Evolutionary conservation across 164 flowering plant species (phyloP), one percentile per base, ranked within the genome.

Genomic region (Malania oleifera): DNA sequence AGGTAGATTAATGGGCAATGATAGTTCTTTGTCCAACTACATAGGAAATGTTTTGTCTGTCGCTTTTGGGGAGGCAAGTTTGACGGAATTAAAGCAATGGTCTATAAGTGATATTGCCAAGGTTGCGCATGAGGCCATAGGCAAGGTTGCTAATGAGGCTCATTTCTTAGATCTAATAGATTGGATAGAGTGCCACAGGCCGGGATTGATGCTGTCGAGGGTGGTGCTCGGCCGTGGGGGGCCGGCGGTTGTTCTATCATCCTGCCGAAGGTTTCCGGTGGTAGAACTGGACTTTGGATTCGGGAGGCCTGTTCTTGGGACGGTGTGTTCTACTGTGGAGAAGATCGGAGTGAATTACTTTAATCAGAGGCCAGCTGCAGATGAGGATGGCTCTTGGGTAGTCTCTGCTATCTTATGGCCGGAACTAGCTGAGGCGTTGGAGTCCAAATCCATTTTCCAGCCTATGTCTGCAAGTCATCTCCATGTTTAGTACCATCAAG

Each of bases 341-440:
- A 79, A 55, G 22, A 54, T 77, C 7, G 86, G 86, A 15, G 77
- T 77, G 10, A 76, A 63, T 12, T 82, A 82, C 58, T 19, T 82
- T 59, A 79, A 79, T 67, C 83, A 74, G 43, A 75, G 80, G 60
- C 72, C 71, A 20, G 77, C 80, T 56, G 82, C 74, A 10, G 53
- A 35, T 14, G 68, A 61, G 14, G 78, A 79, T 62, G 86, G 82
- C 13, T 77, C 86, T 11, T 82, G 83, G 86, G 69, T 71, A 3
- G 70, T 82, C 22, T 82, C 78, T 7, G 77, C 83, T 13, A 79
- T 82, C 26, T 31, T 82, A 12, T 77, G 83, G 83, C 86, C 86
- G 1, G 77, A 73, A 55, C 43, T 82, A 46, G 82, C 69, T 3
- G 67, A 68, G 19, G 82, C 79, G 0, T 54, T 82, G 52, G 87